These are phyloP conservation scores for Fusarium nisikadoi DNA, from an alignment of 2,329 filamentous ascomycete species.

Conservation along the genomic window DNA sequence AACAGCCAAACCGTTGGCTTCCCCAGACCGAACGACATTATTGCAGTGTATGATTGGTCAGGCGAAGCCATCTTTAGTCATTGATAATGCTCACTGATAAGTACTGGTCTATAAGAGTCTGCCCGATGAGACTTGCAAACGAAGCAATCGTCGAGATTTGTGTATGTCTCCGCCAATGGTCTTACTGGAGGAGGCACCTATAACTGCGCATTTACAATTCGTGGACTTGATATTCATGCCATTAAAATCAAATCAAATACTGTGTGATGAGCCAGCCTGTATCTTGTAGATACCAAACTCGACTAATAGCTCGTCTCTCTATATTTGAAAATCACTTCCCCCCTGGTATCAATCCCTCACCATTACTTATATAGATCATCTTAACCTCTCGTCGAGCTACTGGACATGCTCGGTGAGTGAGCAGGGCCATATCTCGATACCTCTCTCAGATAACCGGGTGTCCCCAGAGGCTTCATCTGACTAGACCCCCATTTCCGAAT, in stretches of 20 bases:
- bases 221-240: neutral
- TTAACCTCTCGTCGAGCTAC: neutral
- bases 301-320: neutral
- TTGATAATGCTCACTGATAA: neutral
- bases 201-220: neutral
- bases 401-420: neutral
- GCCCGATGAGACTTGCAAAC: neutral
- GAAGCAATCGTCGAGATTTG: too few species aligned
- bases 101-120: neutral
- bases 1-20: neutral
- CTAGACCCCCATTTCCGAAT: conserved; percentile 16
- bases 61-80: neutral
- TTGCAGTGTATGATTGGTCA: neutral
- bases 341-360: neutral
- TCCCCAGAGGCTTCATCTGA: conserved; percentile 32
- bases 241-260: neutral
- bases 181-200: too few species aligned
- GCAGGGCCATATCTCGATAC: conserved; percentile 28
- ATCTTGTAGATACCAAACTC: too few species aligned
- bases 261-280: neutral
- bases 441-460: conserved; percentile 37
- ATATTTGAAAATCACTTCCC: neutral
- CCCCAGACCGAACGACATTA: neutral
- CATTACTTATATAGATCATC: neutral
- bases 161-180: neutral